Evolutionary conservation across 2,329 filamentous ascomycete genomes (phyloP), one percentile per base, ranked within the genome.

Genomic region (Phyllosticta citribraziliensis): DNA sequence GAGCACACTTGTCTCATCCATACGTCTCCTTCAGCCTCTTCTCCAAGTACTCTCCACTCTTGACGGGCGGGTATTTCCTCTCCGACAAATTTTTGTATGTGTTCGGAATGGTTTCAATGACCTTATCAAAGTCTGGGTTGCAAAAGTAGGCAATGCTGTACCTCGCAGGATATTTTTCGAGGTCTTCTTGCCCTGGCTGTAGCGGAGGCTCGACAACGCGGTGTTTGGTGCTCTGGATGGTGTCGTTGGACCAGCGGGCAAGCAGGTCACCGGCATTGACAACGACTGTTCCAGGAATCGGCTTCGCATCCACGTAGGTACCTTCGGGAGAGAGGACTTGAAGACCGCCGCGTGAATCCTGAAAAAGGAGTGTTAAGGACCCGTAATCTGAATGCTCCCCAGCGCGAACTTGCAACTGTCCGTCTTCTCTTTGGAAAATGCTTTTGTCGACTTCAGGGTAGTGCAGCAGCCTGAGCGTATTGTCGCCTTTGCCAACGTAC

Each of bases 131-230:
- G 70, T 95, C 91, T 9, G 91, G 90, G 67, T 95, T 93, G 78
- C 91, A 95, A 72, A 96, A 95, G 76, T 95, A 97, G 67, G 91
- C 92, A 70, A 97, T 87, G 67, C 88, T 93, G 70, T 97, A 97
- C 27, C 78, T 66, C 5, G 90, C 80, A 1, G 91, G 90, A 72
- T 95, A 87, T 19, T 80, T 80, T 2, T 72, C 72, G 30, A 57
- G 55, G 17, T 76, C 78, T 3, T 79, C 80, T 17, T 79, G 77
- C 0, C 74, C 71, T 11, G 67, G 64, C 50, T 71, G 72, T 4
- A 71, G 68, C 0, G 89, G 88, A 1, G 92, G 92, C 75, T 96
- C 89, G 5, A 97, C 89, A 0, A 97, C 92, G 11, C 91, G 85
- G 74, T 97, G 92, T 63, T 91, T 84, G 3, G 92, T 97, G 70